phyloP scores from a whole-genome alignment of 805 yeast genomes.

The Scheffersomyces lignosus region DNA sequence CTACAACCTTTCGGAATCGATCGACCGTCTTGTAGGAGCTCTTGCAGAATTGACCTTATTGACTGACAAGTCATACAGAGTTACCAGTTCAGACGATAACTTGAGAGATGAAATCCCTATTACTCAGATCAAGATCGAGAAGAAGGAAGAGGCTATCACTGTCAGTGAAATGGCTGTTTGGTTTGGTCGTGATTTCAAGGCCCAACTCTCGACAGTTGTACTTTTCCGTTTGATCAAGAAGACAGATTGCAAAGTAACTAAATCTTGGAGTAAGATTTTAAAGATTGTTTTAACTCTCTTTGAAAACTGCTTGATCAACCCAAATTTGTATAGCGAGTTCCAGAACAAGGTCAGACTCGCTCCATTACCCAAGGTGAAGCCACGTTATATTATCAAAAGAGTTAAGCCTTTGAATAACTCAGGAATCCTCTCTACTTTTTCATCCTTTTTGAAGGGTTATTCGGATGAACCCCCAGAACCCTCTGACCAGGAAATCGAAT shows the following conservation, averaged over 20 bases:
- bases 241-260: conserved; percentile 49
- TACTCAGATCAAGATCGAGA: conserved; percentile 45
- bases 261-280: conserved; percentile 62
- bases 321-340: conserved; percentile 60
- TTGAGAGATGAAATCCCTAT: conserved; percentile 35
- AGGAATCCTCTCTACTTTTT: conserved; percentile 86
- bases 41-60: conserved; percentile 72
- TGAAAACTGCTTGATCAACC: conserved; percentile 70
- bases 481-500: conserved; percentile 86
- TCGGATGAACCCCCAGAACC: conserved; percentile 90
- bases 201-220: conserved; percentile 85
- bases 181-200: conserved; percentile 88
- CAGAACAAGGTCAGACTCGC: conserved; percentile 57
- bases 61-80: conserved; percentile 35
- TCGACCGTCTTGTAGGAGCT: conserved; percentile 66
- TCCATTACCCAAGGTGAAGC: conserved; percentile 59
- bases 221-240: conserved; percentile 73
- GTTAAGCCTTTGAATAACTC: conserved; percentile 65
- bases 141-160: conserved; percentile 57
- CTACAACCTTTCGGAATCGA: conserved; percentile 54
- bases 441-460: conserved; percentile 86
- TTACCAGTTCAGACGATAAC: conserved; percentile 12
- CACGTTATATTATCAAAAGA: conserved; percentile 65
- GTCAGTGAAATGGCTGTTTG: conserved; percentile 80
- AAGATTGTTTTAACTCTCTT: conserved; percentile 63